Conservation (phyloP, 768 basidiomycete species). For the Hygrocybe punicea region DNA sequence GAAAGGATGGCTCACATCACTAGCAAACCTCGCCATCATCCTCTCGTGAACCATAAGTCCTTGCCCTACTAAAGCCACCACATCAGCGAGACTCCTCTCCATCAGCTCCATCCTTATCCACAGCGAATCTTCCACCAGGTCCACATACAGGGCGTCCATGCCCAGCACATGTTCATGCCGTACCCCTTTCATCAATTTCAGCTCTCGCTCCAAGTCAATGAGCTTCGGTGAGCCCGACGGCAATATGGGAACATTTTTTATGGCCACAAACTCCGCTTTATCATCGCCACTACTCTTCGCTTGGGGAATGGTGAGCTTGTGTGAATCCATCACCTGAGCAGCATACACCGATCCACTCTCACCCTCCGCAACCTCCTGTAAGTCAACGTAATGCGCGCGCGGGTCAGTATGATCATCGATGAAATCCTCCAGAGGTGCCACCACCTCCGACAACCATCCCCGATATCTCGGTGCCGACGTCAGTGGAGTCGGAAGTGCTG, state of each 20-base stretch:
- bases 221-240: conserved; percentile 61
- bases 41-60: conserved; percentile 66
- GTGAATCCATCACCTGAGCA: conserved; percentile 37
- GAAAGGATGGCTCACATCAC: conserved; percentile 57
- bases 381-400: conserved; percentile 56
- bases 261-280: conserved; percentile 55
- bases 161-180: conserved; percentile 60
- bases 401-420: conserved; percentile 65
- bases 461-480: conserved; percentile 47
- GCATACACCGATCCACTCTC: conserved; percentile 71
- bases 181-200: conserved; percentile 54
- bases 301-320: conserved; percentile 41
- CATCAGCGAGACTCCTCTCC: conserved; percentile 83
- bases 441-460: conserved; percentile 59
- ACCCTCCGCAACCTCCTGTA: conserved; percentile 79
- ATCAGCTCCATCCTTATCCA: conserved; percentile 92
- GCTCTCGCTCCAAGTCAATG: conserved; percentile 57
- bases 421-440: conserved; percentile 57
- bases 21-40: conserved; percentile 68
- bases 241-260: conserved; percentile 67
- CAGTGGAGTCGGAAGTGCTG: conserved; percentile 17
- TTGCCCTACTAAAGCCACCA: conserved; percentile 59
- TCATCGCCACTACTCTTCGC: conserved; percentile 33
- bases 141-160: conserved; percentile 70
- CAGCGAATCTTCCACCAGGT: conserved; percentile 59